Evolutionary conservation across 2,329 filamentous ascomycete species (phyloP), one percentile per base, ranked within the genome.

Genomic region (Neospermospora avenae): DNA sequence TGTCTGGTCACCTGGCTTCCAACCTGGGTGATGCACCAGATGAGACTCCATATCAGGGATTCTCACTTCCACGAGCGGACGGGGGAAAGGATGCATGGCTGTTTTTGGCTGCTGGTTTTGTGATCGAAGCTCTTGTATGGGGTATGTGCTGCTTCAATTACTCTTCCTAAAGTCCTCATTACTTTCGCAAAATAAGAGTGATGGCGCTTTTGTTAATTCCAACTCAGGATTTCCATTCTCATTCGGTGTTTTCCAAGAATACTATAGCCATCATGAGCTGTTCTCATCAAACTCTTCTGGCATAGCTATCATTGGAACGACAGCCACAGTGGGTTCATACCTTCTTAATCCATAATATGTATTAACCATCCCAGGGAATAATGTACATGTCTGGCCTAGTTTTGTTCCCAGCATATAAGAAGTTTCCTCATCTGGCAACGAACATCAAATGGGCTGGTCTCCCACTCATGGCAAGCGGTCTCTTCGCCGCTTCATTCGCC

Each of bases 181-280:
- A 18, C 4, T 16, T 31, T 56, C 4, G 46, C 22, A 55, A 7
- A 57, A 10, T 10, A 37, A 34, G n/a, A n/a, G n/a, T n/a, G n/a
- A n/a, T n/a, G n/a, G n/a, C n/a, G n/a, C n/a, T n/a, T n/a, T n/a
- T n/a, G n/a, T n/a, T n/a, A n/a, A n/a, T n/a, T n/a, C n/a, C n/a
- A n/a, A n/a, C n/a, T n/a, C 42, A 88, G 86, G 86, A 2, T 89
- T 90, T 59, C 83, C 85, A 0, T 85, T 86, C 58, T 80, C 85
- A 0, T 91, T 86, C 70, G 88, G 87, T 45, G 80, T 91, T 24
- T 90, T 91, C 68, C 86, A 90, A 66, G 80, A 86, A 55, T 87
- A 88, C 72, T 90, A 90, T 71, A 81, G 77, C 37, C 80, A 77
- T 1, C 78, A 86, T 60, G 78, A 78, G 4, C 81, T 83, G 1